Evolutionary conservation across 2,329 filamentous ascomycete genomes (phyloP), one percentile per base, ranked within the genome.

Genomic region (Aureobasidium sp.): DNA sequence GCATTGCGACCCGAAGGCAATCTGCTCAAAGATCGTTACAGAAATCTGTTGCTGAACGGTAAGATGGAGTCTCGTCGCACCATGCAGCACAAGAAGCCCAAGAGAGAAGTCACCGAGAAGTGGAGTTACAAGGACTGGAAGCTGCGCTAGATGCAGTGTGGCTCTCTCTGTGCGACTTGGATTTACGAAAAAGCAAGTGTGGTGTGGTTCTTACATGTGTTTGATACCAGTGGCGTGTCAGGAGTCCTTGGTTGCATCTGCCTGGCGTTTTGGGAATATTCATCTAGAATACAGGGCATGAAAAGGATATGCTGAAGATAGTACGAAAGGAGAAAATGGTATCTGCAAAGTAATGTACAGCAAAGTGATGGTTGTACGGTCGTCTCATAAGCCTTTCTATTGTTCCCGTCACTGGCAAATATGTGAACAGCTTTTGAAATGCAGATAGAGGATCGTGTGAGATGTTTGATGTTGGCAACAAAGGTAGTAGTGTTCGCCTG

Each of bases 111-210:
- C 57, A 96, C 91, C 7, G 94, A 97, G 83, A 99, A 97, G 78
- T 99, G 94, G 94, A 86, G 87, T 48, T 90, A 96, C 79, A 99
- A 99, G 81, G 94, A 99, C 73, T 99, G 96, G 76, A 82, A 80
- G 68, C 75, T 89, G 59, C 55, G 45, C 32, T 63, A 42, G n/a
- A 50, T 34, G 42, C 42, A 44, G n/a, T 27, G 29, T 25, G 10
- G 41, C 25, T 25, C 10, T 34, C 25, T 25, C 10, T 34, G 8
- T 52, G 34, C 37, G 5, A 5, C 36, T 32, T 42, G 39, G 41
- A 16, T 2, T 44, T 21, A 21, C 13, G 49, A 5, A 30, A 15
- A 21, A 42, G 37, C 37, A 42, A 21, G 21, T 34, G 27, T 21
- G 21, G 11, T 30, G 11, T 39, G 32, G 30, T 48, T 58, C 30